Evolutionary conservation across 768 basidiomycete genomes (phyloP).

Genomic region (Mycena chlorophos): DNA sequence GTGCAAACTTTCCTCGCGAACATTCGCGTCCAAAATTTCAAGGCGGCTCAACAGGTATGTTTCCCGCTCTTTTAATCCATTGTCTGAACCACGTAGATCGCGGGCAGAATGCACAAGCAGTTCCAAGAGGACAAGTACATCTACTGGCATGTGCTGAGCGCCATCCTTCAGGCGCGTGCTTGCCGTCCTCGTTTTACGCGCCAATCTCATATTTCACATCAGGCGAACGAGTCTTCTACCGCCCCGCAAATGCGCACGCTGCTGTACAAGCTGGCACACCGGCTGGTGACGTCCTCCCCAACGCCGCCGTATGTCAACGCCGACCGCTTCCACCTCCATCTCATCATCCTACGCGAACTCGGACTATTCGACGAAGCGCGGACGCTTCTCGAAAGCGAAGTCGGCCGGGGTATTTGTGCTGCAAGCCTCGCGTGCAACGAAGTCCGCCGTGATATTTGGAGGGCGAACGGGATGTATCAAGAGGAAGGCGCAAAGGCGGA

Average conservation of each 20-base stretch:
- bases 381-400: conserved; percentile 64
- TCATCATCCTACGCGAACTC: conserved; percentile 69
- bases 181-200: not conserved
- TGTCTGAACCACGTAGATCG: conserved; percentile 47
- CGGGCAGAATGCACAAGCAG: conserved; percentile 79
- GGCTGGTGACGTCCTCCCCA: conserved; percentile 64
- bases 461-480: conserved; percentile 49
- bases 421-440: conserved; percentile 76
- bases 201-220: not conserved
- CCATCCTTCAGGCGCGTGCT: conserved; percentile 67
- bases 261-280: conserved; percentile 75
- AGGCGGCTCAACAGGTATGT: conserved; percentile 76
- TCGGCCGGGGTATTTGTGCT: conserved; percentile 65
- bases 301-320: conserved; percentile 63
- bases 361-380: conserved; percentile 69
- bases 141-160: conserved; percentile 81
- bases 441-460: conserved; percentile 70
- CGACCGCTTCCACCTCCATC: conserved; percentile 78
- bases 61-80: conserved; percentile 9
- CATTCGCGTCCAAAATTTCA: conserved; percentile 79
- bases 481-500: conserved; percentile 67
- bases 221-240: conserved; percentile 74
- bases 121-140: conserved; percentile 81
- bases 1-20: conserved; percentile 86
- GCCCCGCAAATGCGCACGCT: conserved; percentile 61